These are phyloP conservation scores for Aspergillus cavernicola DNA, from an alignment of 495 filamentous ascomycete genomes.

Conservation along the genomic window DNA sequence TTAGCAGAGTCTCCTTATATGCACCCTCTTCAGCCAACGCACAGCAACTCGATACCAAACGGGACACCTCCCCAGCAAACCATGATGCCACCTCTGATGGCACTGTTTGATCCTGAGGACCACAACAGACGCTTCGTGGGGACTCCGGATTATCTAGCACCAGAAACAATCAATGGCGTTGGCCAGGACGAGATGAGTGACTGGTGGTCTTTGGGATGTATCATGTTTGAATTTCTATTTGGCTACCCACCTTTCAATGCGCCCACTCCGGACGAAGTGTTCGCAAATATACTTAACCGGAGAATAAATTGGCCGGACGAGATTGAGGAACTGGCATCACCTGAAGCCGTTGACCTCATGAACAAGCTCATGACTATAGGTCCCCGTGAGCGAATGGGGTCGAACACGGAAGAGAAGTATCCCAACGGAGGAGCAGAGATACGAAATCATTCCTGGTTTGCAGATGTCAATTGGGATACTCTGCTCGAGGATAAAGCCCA, in stretches of 20 bases:
- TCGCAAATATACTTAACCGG: conserved; percentile 89
- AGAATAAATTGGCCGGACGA: conserved; percentile 85
- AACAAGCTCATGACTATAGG: conserved; percentile 82
- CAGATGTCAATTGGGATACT: conserved; percentile 82
- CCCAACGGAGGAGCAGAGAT: conserved; percentile 85
- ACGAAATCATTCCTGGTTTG: conserved; percentile 83
- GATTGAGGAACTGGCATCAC: conserved; percentile 66
- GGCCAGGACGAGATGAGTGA: conserved; percentile 97
- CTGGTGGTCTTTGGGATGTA: conserved; percentile 99
- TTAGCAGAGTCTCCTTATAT: conserved; percentile 67
- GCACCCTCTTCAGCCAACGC: conserved; percentile 56
- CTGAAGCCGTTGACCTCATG: conserved; percentile 89
- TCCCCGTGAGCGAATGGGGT: conserved; percentile 73
- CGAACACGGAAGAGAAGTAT: conserved; percentile 76
- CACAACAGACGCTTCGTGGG: conserved; percentile 91
- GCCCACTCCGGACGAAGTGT: conserved; percentile 84
- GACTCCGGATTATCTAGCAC: conserved; percentile 94
- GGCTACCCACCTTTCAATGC: conserved; percentile 94
- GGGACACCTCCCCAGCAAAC: conserved; percentile 64
- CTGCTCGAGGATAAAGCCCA: conserved; percentile 88
- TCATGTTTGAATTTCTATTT: conserved; percentile 94
- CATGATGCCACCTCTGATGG: conserved; percentile 94
- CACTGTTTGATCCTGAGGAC: conserved; percentile 93
- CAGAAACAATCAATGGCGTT: conserved; percentile 91
- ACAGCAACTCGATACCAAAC: conserved; percentile 49